Conservation (phyloP, 495 filamentous ascomycete species). For the Hypoxylon fuscum region DNA sequence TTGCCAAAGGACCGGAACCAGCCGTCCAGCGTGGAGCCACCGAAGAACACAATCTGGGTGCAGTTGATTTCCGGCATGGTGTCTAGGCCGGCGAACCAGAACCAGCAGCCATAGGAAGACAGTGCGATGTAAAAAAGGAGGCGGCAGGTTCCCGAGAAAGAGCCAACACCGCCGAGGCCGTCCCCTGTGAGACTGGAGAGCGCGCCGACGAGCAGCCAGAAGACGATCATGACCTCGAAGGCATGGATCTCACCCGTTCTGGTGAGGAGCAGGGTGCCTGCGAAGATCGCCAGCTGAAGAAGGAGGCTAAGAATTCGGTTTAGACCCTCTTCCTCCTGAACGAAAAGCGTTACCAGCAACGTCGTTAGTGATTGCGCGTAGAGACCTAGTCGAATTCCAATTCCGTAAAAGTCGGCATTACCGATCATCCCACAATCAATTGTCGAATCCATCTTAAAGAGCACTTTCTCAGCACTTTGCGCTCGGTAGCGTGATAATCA, state of each 20-base stretch:
- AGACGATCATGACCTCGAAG: constrained; percentile 25
- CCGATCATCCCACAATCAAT: constrained; percentile 22
- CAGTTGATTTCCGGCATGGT: constrained; percentile 12
- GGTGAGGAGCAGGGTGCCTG: constrained; percentile 22
- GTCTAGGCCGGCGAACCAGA: constrained; percentile 28
- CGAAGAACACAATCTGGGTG: constrained; percentile 22
- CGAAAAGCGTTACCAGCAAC: constrained; percentile 30
- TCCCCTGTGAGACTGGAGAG: constrained; percentile 26
- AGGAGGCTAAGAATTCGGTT: constrained; percentile 30
- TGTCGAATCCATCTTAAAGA: constrained; percentile 5
- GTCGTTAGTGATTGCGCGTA: constrained; percentile 33
- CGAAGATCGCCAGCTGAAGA: constrained; percentile 31
- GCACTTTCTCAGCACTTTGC: background rate
- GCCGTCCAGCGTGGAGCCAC: constrained; percentile 17
- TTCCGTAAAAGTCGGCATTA: constrained; percentile 28
- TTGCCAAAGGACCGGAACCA: constrained; percentile 35
- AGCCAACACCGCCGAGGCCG: constrained; percentile 8
- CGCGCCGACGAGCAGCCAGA: constrained; percentile 29
- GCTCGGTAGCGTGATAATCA: background rate
- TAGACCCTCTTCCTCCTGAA: constrained; percentile 24
- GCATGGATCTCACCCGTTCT: constrained; percentile 7
- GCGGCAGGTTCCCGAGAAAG: constrained; percentile 16
- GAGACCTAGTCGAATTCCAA: constrained; percentile 35
- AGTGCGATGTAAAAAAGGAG: constrained; percentile 31
- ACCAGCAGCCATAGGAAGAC: constrained; percentile 35